Percentiles rank a stretch among this genome's conserved stretches.
These are phyloP conservation scores for Globisporangium recalcitrans DNA, from an alignment of 352 stramenopile species.

Conservation along the genomic window DNA sequence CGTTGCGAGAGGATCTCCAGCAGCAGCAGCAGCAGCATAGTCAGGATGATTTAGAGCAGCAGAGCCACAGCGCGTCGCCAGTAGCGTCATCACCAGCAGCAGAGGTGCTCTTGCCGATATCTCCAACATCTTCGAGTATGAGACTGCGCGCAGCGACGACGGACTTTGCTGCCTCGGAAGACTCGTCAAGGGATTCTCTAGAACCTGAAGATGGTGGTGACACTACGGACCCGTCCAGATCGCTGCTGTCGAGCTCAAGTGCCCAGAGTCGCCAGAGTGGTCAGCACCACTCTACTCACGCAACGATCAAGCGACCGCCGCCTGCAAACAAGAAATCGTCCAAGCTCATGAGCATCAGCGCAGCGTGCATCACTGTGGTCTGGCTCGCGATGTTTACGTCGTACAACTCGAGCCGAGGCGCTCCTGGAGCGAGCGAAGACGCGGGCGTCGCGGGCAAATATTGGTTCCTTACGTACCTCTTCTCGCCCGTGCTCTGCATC, in stretches of 20 bases:
- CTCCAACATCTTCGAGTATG: not conserved
- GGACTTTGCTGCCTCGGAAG: not conserved
- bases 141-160: constrained; percentile 7
- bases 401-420: constrained; percentile 40
- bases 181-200: not conserved
- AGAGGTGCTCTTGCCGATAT: not conserved
- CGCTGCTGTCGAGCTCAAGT: not conserved
- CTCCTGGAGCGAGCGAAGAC: not conserved
- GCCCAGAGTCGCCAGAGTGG: not conserved
- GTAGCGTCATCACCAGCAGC: not conserved
- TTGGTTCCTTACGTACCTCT: constrained; percentile 62
- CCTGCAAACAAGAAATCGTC: constrained; percentile 15
- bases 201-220: not conserved
- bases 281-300: constrained; percentile 5
- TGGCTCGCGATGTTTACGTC: constrained; percentile 73
- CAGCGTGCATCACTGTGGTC: constrained; percentile 29
- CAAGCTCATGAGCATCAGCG: constrained; percentile 42
- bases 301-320: constrained; percentile 13
- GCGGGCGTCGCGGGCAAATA: constrained; percentile 25
- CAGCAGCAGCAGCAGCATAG: not conserved
- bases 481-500: constrained; percentile 57
- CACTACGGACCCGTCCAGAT: not conserved
- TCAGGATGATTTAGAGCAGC: not conserved
- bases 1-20: constrained; percentile 15
- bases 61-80: not conserved